Percentiles rank a stretch among this genome's conserved stretches.
Evolutionary conservation across 768 basidiomycete species (phyloP).

Genomic region (Termitomyces sp.): DNA sequence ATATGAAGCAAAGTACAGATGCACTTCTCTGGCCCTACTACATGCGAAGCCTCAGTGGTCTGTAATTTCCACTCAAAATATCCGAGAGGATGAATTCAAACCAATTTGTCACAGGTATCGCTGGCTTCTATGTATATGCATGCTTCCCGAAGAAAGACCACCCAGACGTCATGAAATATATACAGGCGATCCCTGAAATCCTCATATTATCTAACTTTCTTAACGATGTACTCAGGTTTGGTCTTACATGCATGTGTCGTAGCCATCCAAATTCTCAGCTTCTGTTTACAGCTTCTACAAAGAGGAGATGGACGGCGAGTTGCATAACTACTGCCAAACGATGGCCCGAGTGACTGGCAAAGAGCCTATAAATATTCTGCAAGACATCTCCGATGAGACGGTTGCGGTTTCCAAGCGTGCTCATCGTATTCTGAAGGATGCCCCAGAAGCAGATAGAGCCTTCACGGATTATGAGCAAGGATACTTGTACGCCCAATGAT

Average conservation of each 20-base stretch:
- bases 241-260: neutral
- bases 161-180: constrained; percentile 5
- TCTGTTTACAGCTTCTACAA: constrained; percentile 1
- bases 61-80: no score
- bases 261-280: neutral
- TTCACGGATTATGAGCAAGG: constrained; percentile 10
- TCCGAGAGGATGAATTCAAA: no score
- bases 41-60: constrained; percentile 5
- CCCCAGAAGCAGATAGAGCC: constrained; percentile 2
- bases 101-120: no score
- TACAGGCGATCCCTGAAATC: constrained; percentile 7
- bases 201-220: constrained; percentile 8
- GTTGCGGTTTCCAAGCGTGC: constrained; percentile 5
- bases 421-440: neutral
- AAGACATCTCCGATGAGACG: constrained; percentile 7
- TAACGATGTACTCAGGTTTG: constrained; percentile 7
- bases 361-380: constrained; percentile 4
- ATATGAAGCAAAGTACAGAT: neutral
- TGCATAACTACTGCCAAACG: constrained; percentile 8
- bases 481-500: neutral
- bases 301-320: constrained; percentile 9
- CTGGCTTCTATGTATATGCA: constrained; percentile 5
- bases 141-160: constrained; percentile 11
- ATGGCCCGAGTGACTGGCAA: constrained; percentile 4
- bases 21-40: constrained; percentile 10